Evolutionary conservation across 176 grass and related monocot species (phyloP).

Genomic region (Stipa capillata): DNA sequence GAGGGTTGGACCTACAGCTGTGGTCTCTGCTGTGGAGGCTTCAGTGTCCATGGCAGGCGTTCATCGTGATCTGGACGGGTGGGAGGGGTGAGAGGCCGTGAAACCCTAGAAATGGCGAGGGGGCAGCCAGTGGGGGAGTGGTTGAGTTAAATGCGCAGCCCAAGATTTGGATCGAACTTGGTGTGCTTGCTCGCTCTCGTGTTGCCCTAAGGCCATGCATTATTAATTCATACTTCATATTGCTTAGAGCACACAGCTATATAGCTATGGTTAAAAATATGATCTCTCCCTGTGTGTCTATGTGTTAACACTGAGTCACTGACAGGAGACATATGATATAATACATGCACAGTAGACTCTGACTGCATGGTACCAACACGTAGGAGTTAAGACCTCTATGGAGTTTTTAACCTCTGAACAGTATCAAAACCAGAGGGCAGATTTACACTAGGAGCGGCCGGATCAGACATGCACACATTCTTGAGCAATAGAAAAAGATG

Average conservation of each 20-base stretch:
- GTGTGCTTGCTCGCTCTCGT: conserved; percentile 12
- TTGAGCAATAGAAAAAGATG: conserved; percentile 28
- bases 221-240: conserved; percentile 28
- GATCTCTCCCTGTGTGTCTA: not conserved
- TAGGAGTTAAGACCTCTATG: not conserved
- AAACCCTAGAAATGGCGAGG: conserved; percentile 41
- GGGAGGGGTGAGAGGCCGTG: not conserved
- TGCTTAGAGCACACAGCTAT: not conserved
- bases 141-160: conserved; percentile 55
- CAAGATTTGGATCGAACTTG: conserved; percentile 48
- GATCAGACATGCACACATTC: conserved; percentile 8
- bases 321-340: conserved; percentile 14
- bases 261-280: not conserved
- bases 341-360: conserved; percentile 15
- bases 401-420: conserved; percentile 15
- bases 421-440: not conserved
- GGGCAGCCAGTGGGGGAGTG: conserved; percentile 25
- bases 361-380: not conserved
- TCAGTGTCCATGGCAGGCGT: not conserved
- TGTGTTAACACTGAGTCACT: conserved; percentile 8
- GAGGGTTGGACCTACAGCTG: conserved; percentile 46
- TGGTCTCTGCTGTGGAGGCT: not conserved
- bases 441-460: not conserved
- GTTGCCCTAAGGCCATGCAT: conserved; percentile 8
- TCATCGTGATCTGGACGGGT: conserved; percentile 1